Evolutionary conservation across 805 yeast species (phyloP).

Genomic region (Wickerhamomyces ciferrii): DNA sequence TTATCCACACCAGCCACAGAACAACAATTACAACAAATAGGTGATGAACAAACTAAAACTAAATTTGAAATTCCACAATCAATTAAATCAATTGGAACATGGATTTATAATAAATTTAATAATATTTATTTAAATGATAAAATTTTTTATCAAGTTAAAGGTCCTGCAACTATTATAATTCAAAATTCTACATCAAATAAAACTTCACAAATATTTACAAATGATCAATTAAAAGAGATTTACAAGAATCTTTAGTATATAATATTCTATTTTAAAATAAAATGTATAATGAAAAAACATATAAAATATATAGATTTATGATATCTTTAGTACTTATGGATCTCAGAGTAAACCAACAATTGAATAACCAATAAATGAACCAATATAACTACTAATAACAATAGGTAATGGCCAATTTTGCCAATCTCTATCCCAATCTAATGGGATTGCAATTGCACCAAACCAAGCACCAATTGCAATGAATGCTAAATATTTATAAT

Average conservation of each 20-base stretch:
- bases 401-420: constrained; percentile 93
- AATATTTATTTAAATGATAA: constrained; percentile 13
- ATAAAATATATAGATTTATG: neutral
- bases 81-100: constrained; percentile 2
- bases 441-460: constrained; percentile 89
- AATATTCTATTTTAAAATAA: neutral
- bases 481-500: constrained; percentile 27
- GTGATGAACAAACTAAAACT: too few species aligned
- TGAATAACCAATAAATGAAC: constrained; percentile 60
- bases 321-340: neutral
- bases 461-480: constrained; percentile 74
- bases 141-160: constrained; percentile 19
- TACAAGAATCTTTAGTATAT: constrained; percentile 8
- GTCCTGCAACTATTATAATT: constrained; percentile 26
- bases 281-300: neutral
- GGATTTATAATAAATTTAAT: constrained; percentile 8
- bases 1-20: neutral
- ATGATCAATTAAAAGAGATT: constrained; percentile 8
- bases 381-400: constrained; percentile 69
- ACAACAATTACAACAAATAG: neutral
- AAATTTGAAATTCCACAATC: neutral
- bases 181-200: constrained; percentile 10
- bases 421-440: constrained; percentile 99
- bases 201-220: constrained; percentile 6
- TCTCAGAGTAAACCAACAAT: constrained; percentile 26